Percentiles rank a stretch among this genome's conserved stretches.
Evolutionary conservation across 1,284 basidiomycete genomes (phyloP).

Genomic region (Marasmius fiardii): DNA sequence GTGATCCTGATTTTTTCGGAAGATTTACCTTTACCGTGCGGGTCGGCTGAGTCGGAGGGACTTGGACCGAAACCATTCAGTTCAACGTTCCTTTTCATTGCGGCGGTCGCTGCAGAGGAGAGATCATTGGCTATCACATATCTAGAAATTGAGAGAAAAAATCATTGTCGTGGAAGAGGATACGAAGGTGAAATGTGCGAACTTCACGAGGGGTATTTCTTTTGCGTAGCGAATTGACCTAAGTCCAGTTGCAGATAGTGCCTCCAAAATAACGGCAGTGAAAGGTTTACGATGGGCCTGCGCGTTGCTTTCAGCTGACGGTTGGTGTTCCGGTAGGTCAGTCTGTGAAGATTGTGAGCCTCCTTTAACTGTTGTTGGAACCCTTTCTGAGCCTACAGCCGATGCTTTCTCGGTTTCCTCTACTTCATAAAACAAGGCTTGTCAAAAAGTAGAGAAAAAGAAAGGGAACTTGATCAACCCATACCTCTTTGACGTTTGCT

Average conservation of each 20-base stretch:
- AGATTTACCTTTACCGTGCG: conserved; percentile 11
- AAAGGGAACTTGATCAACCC: not conserved
- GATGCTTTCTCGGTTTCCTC: not conserved
- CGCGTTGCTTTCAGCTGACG: not conserved
- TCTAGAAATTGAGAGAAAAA: conserved; percentile 36
- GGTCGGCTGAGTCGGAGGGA: conserved; percentile 25
- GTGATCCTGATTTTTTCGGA: conserved; percentile 75
- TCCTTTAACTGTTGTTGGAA: too few relatives aligned
- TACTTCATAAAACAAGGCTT: not conserved
- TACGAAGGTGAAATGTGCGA: conserved; percentile 11
- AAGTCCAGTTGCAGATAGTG: conserved; percentile 93
- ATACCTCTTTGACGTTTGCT: conserved; percentile 21
- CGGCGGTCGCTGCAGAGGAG: conserved; percentile 78
- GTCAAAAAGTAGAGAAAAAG: not conserved
- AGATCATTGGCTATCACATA: conserved; percentile 94
- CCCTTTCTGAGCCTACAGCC: not conserved
- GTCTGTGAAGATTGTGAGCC: not conserved
- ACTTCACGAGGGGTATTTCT: conserved; percentile 93
- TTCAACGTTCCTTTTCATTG: conserved; percentile 88
- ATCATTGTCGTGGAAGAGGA: not conserved
- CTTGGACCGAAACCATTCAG: conserved; percentile 72
- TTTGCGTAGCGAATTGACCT: conserved; percentile 97
- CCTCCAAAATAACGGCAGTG: conserved; percentile 87
- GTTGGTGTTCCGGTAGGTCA: not conserved
- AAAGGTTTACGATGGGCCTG: conserved; percentile 47